phyloP scores from a whole-genome alignment of 1,139 yeast genomes.

The Yamadazyma spencermartinsiae region DNA sequence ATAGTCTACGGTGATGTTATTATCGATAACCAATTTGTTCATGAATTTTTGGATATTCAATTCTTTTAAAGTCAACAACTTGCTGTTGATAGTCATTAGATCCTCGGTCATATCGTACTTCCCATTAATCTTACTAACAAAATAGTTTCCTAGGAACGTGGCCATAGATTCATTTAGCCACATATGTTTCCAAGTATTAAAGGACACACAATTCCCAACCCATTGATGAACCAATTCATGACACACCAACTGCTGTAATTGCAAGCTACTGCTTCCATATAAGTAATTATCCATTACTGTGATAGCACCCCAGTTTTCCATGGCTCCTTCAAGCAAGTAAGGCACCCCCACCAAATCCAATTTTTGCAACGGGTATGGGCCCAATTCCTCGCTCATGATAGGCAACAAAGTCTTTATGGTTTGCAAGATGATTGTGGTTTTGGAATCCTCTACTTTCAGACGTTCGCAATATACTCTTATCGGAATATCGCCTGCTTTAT shows the following conservation, averaged over 20 bases:
- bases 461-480: slow-evolving; percentile 53
- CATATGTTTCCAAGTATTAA: slow-evolving; percentile 63
- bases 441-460: slow-evolving; percentile 32
- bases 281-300: slow-evolving; percentile 46
- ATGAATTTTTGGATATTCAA: slow-evolving; percentile 26
- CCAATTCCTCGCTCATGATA: slow-evolving; percentile 40
- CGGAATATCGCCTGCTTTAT: slow-evolving; percentile 33
- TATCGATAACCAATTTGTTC: slow-evolving; percentile 20
- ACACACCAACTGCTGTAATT: slow-evolving; percentile 55
- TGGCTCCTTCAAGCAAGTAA: slow-evolving; percentile 71
- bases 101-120: slow-evolving; percentile 24
- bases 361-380: slow-evolving; percentile 57
- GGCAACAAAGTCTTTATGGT: slow-evolving; percentile 50
- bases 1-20: slow-evolving; percentile 24
- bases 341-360: slow-evolving; percentile 69
- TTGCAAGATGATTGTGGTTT: slow-evolving; percentile 47
- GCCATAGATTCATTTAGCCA: slow-evolving; percentile 82
- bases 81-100: slow-evolving; percentile 36
- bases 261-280: slow-evolving; percentile 25
- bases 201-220: slow-evolving; percentile 67
- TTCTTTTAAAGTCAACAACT: slow-evolving; percentile 41
- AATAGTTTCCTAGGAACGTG: slow-evolving; percentile 59
- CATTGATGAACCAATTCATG: slow-evolving; percentile 80
- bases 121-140: slow-evolving; percentile 30
- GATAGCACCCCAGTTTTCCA: slow-evolving; percentile 76